These are phyloP conservation scores for Halophytophthora batemanensis DNA, from an alignment of 352 stramenopile genomes.

Conservation along the genomic window DNA sequence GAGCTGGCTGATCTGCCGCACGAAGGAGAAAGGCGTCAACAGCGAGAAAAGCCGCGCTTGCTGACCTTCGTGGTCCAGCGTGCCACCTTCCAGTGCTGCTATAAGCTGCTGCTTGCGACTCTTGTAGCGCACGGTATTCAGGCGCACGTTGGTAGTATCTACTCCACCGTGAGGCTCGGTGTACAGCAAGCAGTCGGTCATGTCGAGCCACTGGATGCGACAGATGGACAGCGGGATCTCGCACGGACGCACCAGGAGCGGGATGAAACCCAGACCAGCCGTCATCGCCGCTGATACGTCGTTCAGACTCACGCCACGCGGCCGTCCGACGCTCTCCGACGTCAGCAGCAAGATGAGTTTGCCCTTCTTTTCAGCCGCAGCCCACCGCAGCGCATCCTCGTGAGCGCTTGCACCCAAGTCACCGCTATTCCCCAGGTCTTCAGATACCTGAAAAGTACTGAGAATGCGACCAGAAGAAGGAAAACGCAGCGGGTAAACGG, in stretches of 20 bases:
- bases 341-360: slow-evolving; percentile 73
- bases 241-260: slow-evolving; percentile 64
- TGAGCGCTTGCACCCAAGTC: slow-evolving; percentile 4
- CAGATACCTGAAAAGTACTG: not conserved
- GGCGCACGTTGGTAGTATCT: slow-evolving; percentile 1
- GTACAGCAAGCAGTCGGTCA: slow-evolving; percentile 68
- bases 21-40: slow-evolving; percentile 64
- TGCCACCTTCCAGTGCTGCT: slow-evolving; percentile 46
- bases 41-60: slow-evolving; percentile 67
- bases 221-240: slow-evolving; percentile 82
- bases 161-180: slow-evolving; percentile 5
- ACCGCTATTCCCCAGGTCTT: not conserved
- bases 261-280: slow-evolving; percentile 63
- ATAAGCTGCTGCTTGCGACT: slow-evolving; percentile 50
- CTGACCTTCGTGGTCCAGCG: slow-evolving; percentile 71
- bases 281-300: slow-evolving; percentile 74
- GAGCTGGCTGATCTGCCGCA: slow-evolving; percentile 73
- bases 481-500: slow-evolving; percentile 29
- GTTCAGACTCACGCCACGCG: slow-evolving; percentile 63
- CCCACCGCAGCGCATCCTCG: slow-evolving; percentile 63
- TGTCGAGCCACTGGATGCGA: slow-evolving; percentile 79
- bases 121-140: slow-evolving; percentile 59
- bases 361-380: slow-evolving; percentile 48
- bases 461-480: not conserved
- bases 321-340: slow-evolving; percentile 64